Evolutionary conservation across 2,329 filamentous ascomycete species (phyloP), one percentile per base, ranked within the genome.

Genomic region (Sarocladium oryzae): DNA sequence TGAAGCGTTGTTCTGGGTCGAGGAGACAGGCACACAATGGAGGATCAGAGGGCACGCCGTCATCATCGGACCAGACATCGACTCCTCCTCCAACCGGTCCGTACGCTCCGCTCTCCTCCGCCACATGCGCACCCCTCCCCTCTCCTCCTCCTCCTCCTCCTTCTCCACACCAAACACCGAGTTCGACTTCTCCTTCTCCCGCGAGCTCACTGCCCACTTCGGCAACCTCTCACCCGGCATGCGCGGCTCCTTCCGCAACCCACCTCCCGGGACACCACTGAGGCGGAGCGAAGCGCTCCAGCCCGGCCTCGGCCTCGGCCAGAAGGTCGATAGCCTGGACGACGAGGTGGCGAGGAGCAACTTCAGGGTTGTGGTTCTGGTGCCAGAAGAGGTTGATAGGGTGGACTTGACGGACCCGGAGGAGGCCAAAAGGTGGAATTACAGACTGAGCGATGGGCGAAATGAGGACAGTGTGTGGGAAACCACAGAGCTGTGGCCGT

Each of bases 1-100:
- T n/a, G 92, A 96, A 69, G 88, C 84, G 6, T 80, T 89, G 10
- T 93, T 88, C 65, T 97, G 91, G 92, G 73, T 84, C 9, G 78
- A 81, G 56, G 79, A 85, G 38, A 73, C 75, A 4, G 79, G 75
- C 65, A 86, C 82, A 15, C 92, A 97, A 72, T 97, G 92, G 92
- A 81, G 92, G 53, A 66, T 97, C 30, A 82, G 84, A 45, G 92
- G 92, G 2, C 75, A 72, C 53, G 88, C 86, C 16, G 93, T 84
- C 70, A 71, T 96, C 4, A 73, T 97, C 28, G 88, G 82, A 0
- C 74, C 77, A 46, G 87, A 90, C 58, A 79, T 85, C 53, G 76
- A 85, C 70, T 58, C 61, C 8, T 60, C 60, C 5, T 59, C 58
- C 8, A 61, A 57, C 10, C 55, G 57, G 52, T 78, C 78, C 10